These are phyloP conservation scores for Leucosporidium creatinivorum DNA, from an alignment of 768 basidiomycete species.

Conservation along the genomic window DNA sequence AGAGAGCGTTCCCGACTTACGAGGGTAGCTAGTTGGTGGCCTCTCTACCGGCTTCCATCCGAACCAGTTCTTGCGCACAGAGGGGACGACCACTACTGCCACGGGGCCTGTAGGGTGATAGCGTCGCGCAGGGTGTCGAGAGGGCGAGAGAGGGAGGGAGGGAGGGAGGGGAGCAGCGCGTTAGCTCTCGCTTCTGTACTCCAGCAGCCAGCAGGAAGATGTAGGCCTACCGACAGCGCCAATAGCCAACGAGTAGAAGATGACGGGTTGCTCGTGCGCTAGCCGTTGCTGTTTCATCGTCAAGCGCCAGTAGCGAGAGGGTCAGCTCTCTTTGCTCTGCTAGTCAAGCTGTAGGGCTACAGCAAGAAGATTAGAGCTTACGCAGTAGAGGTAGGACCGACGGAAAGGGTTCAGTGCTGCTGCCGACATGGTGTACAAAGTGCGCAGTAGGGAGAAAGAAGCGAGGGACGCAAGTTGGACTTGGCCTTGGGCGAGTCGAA, in stretches of 20 bases:
- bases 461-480: not conserved
- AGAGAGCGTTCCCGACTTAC: slow-evolving; percentile 17
- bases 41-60: slow-evolving; percentile 33
- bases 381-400: slow-evolving; percentile 25
- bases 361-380: not conserved
- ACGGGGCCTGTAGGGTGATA: slow-evolving; percentile 23
- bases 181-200: too few relatives aligned
- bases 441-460: too few relatives aligned
- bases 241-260: slow-evolving; percentile 28
- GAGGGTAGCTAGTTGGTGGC: slow-evolving; percentile 35
- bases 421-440: too few relatives aligned
- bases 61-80: slow-evolving; percentile 33
- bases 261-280: slow-evolving; percentile 34
- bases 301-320: not conserved
- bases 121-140: not conserved
- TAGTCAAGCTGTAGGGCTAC: not conserved
- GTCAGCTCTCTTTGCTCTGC: not conserved
- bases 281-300: slow-evolving; percentile 21
- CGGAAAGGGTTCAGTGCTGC: slow-evolving; percentile 17
- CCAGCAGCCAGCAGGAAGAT: not conserved
- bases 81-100: slow-evolving; percentile 33
- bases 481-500: not conserved
- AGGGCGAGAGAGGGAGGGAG: too few relatives aligned
- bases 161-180: too few relatives aligned
- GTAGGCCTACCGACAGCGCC: slow-evolving; percentile 24